Conservation (phyloP, 116 monocot species). For the Dioscorea cayenensis region DNA sequence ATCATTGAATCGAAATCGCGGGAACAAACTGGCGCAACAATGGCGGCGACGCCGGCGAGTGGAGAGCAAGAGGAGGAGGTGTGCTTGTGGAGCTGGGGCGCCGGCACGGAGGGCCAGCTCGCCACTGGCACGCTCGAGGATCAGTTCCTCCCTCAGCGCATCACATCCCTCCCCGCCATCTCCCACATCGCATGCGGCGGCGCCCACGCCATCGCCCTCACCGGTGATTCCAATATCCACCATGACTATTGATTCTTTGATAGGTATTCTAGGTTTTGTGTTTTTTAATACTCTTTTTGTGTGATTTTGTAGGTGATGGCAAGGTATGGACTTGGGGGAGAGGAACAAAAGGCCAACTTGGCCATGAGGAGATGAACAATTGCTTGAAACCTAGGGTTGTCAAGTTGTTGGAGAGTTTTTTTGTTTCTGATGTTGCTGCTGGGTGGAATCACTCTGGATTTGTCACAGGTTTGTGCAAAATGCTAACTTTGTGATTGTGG, state of each 20-base stretch:
- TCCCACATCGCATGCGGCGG: conserved; percentile 70
- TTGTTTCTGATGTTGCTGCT: conserved; percentile 52
- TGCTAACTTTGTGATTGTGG: neutral
- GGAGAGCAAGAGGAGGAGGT: conserved; percentile 1
- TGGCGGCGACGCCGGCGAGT: neutral
- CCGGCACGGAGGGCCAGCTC: conserved; percentile 37
- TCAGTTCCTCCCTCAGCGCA: conserved; percentile 13
- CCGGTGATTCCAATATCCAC: conserved; percentile 16
- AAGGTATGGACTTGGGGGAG: conserved; percentile 74
- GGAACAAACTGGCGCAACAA: neutral
- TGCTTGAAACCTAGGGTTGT: conserved; percentile 50
- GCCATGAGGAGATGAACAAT: conserved; percentile 53
- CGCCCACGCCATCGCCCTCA: conserved; percentile 72
- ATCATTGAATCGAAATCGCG: neutral
- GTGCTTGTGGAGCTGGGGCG: conserved; percentile 33
- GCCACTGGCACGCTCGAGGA: conserved; percentile 18
- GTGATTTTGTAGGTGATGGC: conserved; percentile 43
- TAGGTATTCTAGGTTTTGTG: neutral
- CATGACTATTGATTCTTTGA: neutral
- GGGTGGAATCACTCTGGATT: conserved; percentile 97
- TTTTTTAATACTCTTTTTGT: neutral
- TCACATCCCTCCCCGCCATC: conserved; percentile 8
- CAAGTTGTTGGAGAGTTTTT: conserved; percentile 30
- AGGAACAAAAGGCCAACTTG: conserved; percentile 76
- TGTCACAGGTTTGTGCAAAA: conserved; percentile 54